These are phyloP conservation scores for Globisporangium paddicum DNA, from an alignment of 352 stramenopile genomes.

Conservation along the genomic window DNA sequence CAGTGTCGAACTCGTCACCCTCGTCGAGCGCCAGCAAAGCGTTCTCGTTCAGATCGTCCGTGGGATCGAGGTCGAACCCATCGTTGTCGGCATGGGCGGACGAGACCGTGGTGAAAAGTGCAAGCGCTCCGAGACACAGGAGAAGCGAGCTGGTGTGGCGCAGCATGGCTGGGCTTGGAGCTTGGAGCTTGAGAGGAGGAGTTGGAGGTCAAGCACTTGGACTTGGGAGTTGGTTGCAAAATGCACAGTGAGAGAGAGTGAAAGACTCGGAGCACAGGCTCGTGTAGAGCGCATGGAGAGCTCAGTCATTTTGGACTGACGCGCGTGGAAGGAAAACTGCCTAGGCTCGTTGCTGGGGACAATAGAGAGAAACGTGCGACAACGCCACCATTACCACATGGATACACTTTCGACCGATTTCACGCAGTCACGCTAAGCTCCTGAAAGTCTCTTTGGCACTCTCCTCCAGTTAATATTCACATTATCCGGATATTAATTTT, in stretches of 20 bases:
- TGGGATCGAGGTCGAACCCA: neutral
- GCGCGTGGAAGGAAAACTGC: neutral
- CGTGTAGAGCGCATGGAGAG: neutral
- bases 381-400: no score
- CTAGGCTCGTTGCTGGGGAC: neutral
- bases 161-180: neutral
- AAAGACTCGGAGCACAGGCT: no score
- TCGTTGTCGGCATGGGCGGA: neutral
- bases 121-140: neutral
- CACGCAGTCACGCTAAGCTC: no score
- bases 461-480: no score
- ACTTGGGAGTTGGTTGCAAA: constrained; percentile 2
- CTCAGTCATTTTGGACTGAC: neutral
- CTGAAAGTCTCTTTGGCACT: no score
- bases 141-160: neutral
- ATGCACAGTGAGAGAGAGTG: constrained; percentile 1
- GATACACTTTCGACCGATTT: no score
- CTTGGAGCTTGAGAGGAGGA: neutral
- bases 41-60: neutral
- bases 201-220: constrained; percentile 4
- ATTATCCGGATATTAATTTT: no score
- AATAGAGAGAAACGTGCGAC: no score
- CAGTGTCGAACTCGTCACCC: neutral
- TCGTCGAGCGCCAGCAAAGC: neutral
- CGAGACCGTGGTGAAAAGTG: neutral